phyloP scores from a whole-genome alignment of 1,284 basidiomycete species.

The Puccinia brachypodii region DNA sequence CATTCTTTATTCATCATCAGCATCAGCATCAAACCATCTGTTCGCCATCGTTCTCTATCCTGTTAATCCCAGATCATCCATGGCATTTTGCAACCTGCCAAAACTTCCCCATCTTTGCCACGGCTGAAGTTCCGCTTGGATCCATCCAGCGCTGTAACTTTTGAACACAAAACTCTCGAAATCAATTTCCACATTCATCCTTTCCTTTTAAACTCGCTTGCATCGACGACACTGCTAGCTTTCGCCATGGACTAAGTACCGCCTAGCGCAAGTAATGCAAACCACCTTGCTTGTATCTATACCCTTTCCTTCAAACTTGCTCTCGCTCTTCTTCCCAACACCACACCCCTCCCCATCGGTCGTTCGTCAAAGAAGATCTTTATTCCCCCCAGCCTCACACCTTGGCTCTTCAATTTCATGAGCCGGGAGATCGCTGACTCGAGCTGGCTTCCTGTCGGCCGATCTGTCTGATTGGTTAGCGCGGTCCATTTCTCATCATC shows the following conservation, averaged over 20 bases:
- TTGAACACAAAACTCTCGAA: neutral
- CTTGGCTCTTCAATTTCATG: neutral
- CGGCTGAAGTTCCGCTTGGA: neutral
- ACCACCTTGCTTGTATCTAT: neutral
- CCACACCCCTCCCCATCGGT: neutral
- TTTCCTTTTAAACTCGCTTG: neutral
- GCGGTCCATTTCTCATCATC: constrained; percentile 4
- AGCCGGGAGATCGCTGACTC: neutral
- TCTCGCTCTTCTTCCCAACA: neutral
- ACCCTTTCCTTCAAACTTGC: neutral
- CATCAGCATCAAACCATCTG: neutral
- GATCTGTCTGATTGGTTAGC: constrained; percentile 10
- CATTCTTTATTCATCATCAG: neutral
- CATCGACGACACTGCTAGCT: neutral
- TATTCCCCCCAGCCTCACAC: neutral
- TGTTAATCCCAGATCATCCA: neutral
- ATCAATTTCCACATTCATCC: neutral
- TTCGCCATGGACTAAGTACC: too few species aligned
- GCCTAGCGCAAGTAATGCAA: neutral
- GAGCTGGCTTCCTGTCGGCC: neutral
- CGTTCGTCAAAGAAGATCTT: neutral
- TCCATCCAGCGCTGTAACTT: neutral
- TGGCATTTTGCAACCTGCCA: neutral
- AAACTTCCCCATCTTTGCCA: neutral
- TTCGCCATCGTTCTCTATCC: neutral